Evolutionary conservation across 108 stramenopile genomes (phyloP), one percentile per base, ranked within the genome.

Genomic region (Skeletonema menzelii): DNA sequence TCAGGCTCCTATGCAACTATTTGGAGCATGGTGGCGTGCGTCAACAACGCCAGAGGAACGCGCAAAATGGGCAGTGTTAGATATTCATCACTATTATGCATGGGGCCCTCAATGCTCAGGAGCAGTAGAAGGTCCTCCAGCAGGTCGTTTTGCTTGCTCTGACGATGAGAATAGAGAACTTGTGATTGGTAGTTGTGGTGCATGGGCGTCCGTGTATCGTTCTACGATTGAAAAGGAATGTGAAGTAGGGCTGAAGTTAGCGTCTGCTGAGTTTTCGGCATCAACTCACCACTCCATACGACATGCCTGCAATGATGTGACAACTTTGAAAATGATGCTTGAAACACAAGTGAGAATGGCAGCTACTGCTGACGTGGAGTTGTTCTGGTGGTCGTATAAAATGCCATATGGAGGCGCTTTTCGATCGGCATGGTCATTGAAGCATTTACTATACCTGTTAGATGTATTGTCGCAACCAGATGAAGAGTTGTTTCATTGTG

Each of bases 351-450:
- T 89, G 2, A 37, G 65, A 4, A 79, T 77, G 44, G 85, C 86
- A 32, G 47, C 70, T 15, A 40, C 63, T 27, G 86, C 86, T 2
- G 73, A 85, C 66, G 91, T 92, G 8, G 77, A 89, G 47, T 47
- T 92, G n/a, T 92, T 84, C 62, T 92, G 77, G 68, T 92, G 91
- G 91, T 72, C 77, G 19, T 90, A 75, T 38, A 84, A 88, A 58
- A 92, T 92, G 91, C 91, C 91, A 13, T 84, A 85, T 68, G 91
- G 88, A 13, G 91, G 91, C 6, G 71, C 86, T 37, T 92, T 92
- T 73, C 82, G 88, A 22, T 72, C 56, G 13, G 91, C 91, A 15
- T 92, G 91, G 91, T 88, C 87, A 15, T 82, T 92, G 34, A 75
- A 75, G 40, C 87, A 92, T 56, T 80, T 92, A 46, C 57, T 92